These are phyloP conservation scores for Pyrrhoderma lamaoense DNA, from an alignment of 1,284 basidiomycete genomes.

Conservation along the genomic window DNA sequence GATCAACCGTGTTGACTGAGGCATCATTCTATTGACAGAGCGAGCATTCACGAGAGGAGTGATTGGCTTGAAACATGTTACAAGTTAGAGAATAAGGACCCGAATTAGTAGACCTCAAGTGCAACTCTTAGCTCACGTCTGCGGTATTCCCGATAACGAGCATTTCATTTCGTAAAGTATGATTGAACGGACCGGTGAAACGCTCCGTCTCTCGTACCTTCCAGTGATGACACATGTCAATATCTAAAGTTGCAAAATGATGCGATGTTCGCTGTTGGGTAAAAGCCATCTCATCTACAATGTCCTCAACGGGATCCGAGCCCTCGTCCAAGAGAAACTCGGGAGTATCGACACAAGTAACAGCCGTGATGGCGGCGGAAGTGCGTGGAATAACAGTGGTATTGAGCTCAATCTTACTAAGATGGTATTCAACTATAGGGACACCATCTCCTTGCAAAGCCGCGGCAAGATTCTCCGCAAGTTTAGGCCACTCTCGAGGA, in stretches of 20 bases:
- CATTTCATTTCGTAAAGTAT: slow-evolving; percentile 21
- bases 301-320: slow-evolving; percentile 18
- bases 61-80: slow-evolving; percentile 19
- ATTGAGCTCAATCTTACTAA: slow-evolving; percentile 20
- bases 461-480: slow-evolving; percentile 19
- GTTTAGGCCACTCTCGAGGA: slow-evolving; percentile 21
- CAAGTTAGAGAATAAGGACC: neutral
- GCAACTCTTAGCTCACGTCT: slow-evolving; percentile 1
- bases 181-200: slow-evolving; percentile 24
- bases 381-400: slow-evolving; percentile 19
- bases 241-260: slow-evolving; percentile 19
- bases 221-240: slow-evolving; percentile 23
- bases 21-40: slow-evolving; percentile 22
- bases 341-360: slow-evolving; percentile 21
- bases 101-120: neutral
- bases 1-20: slow-evolving; percentile 21
- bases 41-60: slow-evolving; percentile 23
- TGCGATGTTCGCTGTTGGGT: slow-evolving; percentile 16
- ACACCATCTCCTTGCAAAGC: slow-evolving; percentile 21
- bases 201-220: slow-evolving; percentile 20
- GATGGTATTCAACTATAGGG: slow-evolving; percentile 15
- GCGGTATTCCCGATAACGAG: slow-evolving; percentile 25
- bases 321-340: slow-evolving; percentile 15
- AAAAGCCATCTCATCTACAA: slow-evolving; percentile 20
- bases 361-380: slow-evolving; percentile 18